phyloP scores from a whole-genome alignment of 352 stramenopile genomes.

The Blastocystis sp. region DNA sequence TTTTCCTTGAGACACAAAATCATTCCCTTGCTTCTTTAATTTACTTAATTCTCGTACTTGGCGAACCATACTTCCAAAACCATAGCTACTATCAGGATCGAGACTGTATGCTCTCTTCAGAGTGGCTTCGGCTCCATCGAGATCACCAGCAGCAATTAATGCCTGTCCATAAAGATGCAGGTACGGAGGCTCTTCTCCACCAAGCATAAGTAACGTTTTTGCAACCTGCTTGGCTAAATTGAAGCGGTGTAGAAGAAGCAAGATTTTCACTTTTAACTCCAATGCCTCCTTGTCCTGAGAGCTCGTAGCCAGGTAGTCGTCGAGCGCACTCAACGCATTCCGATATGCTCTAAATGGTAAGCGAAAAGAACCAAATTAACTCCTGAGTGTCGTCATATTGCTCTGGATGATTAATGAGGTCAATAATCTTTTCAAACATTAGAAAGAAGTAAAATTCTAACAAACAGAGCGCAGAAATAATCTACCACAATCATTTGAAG shows the following conservation, averaged over 20 bases:
- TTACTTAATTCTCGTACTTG: background rate
- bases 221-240: background rate
- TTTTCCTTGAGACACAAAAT: background rate
- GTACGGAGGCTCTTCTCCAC: conserved; percentile 36
- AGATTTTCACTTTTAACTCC: background rate
- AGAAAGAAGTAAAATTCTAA: background rate
- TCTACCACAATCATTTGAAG: background rate
- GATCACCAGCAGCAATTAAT: background rate
- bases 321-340: background rate
- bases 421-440: conserved; percentile 41
- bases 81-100: background rate
- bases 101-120: background rate
- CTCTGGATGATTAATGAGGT: background rate
- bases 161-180: conserved; percentile 3
- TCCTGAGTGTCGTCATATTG: background rate
- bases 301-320: conserved; percentile 10
- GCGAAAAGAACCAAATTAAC: background rate
- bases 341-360: background rate
- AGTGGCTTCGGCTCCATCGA: background rate
- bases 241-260: background rate
- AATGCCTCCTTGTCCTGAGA: conserved; percentile 9
- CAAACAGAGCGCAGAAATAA: background rate
- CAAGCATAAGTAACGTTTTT: conserved; percentile 14
- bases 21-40: conserved; percentile 34
- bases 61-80: background rate